phyloP scores from a whole-genome alignment of 2,329 filamentous ascomycete genomes.

The Aspergillus sp. region DNA sequence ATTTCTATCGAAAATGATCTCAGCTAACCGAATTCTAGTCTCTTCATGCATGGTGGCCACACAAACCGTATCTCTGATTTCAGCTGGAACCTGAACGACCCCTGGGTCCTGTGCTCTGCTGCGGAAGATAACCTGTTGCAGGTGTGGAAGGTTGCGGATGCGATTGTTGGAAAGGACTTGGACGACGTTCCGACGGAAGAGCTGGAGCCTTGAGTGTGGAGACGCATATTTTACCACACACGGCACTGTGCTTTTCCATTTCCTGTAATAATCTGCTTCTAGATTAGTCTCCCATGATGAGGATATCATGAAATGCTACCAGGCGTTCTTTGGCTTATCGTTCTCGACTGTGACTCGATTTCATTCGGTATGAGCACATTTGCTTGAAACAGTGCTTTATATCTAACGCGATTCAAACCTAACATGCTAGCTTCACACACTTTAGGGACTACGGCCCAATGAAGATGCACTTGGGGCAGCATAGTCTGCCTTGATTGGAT shows the following conservation, averaged over 20 bases:
- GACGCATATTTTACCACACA: conserved; percentile 29
- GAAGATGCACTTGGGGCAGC: too few species aligned
- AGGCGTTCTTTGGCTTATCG: too few species aligned
- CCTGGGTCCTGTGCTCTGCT: conserved; percentile 93
- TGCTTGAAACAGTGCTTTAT: too few species aligned
- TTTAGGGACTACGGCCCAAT: too few species aligned
- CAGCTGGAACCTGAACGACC: conserved; percentile 95
- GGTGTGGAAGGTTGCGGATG: conserved; percentile 84
- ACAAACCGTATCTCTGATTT: conserved; percentile 97
- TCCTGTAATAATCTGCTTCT: neutral
- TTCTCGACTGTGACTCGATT: neutral
- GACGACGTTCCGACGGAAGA: conserved; percentile 75
- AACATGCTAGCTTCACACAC: too few species aligned
- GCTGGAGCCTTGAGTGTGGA: conserved; percentile 55
- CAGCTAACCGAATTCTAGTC: conserved; percentile 45
- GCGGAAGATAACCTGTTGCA: conserved; percentile 97
- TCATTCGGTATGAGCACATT: neutral
- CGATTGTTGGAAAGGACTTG: conserved; percentile 75
- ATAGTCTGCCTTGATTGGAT: too few species aligned
- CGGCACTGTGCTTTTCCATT: neutral
- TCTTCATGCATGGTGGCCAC: conserved; percentile 99
- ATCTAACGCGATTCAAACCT: too few species aligned
- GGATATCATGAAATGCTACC: neutral
- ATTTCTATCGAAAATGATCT: neutral
- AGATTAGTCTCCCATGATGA: neutral